These are phyloP conservation scores for Pythium dissimile DNA, from an alignment of 352 stramenopile species.

Conservation along the genomic window DNA sequence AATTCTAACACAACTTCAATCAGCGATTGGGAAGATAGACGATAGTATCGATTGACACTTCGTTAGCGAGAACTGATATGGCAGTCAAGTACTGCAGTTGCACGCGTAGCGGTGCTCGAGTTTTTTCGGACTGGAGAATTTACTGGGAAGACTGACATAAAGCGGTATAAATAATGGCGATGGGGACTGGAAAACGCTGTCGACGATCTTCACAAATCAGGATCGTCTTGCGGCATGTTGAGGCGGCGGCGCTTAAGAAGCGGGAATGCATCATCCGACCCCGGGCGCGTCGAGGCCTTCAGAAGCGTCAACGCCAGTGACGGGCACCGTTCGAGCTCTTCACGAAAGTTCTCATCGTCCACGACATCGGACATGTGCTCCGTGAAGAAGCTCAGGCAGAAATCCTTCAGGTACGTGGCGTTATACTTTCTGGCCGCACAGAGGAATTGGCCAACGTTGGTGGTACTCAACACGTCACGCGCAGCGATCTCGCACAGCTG, in stretches of 20 bases:
- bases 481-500: constrained; percentile 76
- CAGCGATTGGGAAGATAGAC: background rate
- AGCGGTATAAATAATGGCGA: constrained; percentile 10
- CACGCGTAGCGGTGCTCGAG: background rate
- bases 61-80: too few species aligned
- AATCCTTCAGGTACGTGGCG: constrained; percentile 78
- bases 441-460: constrained; percentile 74
- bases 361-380: constrained; percentile 75
- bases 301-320: constrained; percentile 76
- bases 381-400: constrained; percentile 76
- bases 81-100: background rate
- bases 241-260: constrained; percentile 67
- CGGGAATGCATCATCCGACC: constrained; percentile 32
- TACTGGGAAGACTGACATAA: background rate
- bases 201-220: constrained; percentile 43
- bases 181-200: background rate
- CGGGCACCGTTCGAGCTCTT: constrained; percentile 77
- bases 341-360: constrained; percentile 77
- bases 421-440: constrained; percentile 83
- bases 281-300: constrained; percentile 45
- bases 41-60: background rate
- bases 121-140: background rate
- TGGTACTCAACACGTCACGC: constrained; percentile 63
- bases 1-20: background rate
- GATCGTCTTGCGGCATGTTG: constrained; percentile 81